These are phyloP conservation scores for Whalleya microplaca DNA, from an alignment of 2,329 filamentous ascomycete species.

Conservation along the genomic window DNA sequence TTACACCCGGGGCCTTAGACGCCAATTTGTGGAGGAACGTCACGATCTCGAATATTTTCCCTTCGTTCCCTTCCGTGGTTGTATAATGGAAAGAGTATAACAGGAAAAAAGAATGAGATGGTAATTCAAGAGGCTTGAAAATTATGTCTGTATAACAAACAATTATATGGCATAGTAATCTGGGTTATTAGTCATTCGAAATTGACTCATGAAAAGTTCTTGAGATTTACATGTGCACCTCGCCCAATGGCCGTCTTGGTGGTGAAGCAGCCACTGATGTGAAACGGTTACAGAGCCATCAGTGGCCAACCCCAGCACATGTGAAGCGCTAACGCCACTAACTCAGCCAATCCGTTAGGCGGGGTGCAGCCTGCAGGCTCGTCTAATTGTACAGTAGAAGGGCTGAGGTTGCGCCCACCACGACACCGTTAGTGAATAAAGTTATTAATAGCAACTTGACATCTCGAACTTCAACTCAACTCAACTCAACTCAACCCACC, in stretches of 20 bases:
- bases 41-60: neutral
- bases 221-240: neutral
- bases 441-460: no score
- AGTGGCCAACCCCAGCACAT: neutral
- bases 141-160: neutral
- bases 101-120: no score
- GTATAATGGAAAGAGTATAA: no score
- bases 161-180: neutral
- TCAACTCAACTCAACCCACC: neutral
- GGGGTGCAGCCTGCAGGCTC: constrained; percentile 5
- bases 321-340: neutral
- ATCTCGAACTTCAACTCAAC: neutral
- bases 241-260: neutral
- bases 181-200: constrained; percentile 3
- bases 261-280: neutral
- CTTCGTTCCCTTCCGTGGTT: neutral
- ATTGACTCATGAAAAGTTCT: constrained; percentile 24
- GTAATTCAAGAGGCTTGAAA: neutral
- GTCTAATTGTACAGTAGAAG: no score
- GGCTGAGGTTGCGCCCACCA: neutral
- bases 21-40: constrained; percentile 33
- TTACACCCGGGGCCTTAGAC: constrained; percentile 18
- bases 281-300: neutral
- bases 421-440: neutral
- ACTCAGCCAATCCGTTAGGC: constrained; percentile 9